A percentile compares a stretch with the other conserved stretches of the same genome.
Conservation (phyloP, 176 grass and related monocot species). For the Aegilops longissima region DNA sequence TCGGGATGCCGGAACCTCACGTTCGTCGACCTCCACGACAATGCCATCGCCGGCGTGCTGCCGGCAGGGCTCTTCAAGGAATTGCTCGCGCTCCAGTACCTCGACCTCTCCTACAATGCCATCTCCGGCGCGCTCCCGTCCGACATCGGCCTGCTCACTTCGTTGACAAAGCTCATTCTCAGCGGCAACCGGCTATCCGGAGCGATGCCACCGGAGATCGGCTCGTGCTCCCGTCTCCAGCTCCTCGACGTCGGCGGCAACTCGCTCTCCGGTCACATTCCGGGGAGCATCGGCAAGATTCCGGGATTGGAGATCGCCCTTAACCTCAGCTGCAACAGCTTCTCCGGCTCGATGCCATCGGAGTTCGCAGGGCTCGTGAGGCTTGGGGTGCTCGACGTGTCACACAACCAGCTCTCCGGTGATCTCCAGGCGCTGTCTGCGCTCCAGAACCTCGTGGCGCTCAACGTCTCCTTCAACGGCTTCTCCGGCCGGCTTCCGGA, state of each 20-base stretch:
- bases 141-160: constrained; percentile 52
- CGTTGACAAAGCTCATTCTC: constrained; percentile 75
- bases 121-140: constrained; percentile 51
- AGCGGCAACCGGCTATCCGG: constrained; percentile 55
- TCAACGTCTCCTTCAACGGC: constrained; percentile 58
- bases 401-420: constrained; percentile 59
- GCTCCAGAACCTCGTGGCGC: constrained; percentile 61
- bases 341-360: constrained; percentile 53
- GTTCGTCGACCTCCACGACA: constrained; percentile 81
- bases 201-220: constrained; percentile 54
- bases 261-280: constrained; percentile 51
- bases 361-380: constrained; percentile 47
- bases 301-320: constrained; percentile 62
- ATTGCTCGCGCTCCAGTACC: constrained; percentile 63
- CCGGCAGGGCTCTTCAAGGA: constrained; percentile 45
- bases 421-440: constrained; percentile 43
- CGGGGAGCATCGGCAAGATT: constrained; percentile 67
- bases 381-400: constrained; percentile 56
- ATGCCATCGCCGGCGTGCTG: constrained; percentile 54
- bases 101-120: constrained; percentile 74
- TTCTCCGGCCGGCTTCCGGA: constrained; percentile 54
- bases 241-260: constrained; percentile 76
- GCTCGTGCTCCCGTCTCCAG: constrained; percentile 79
- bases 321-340: constrained; percentile 77
- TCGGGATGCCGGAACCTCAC: constrained; percentile 65